Evolutionary conservation across 192 early-diverging fungal species (phyloP).

Genomic region (Powellomyces hirtus): DNA sequence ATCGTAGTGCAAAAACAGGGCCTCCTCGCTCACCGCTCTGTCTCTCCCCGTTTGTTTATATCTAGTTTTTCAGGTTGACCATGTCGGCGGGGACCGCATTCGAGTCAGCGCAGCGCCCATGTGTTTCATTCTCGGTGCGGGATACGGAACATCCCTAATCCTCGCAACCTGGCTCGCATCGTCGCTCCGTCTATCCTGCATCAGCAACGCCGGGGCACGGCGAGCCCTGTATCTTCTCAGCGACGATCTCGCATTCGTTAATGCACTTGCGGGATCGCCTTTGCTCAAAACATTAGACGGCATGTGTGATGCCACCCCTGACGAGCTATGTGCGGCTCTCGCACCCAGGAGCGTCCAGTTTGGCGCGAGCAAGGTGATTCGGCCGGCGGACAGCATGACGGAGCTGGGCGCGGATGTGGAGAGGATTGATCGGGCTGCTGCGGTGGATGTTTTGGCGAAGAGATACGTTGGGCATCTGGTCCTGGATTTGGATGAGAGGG

Average conservation of each 20-base stretch:
- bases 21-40: too few relatives aligned
- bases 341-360: slow-evolving; percentile 10
- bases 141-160: background rate
- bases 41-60: too few relatives aligned
- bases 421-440: background rate
- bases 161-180: background rate
- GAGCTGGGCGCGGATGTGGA: background rate
- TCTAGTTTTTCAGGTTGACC: background rate
- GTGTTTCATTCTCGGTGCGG: background rate
- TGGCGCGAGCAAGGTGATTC: slow-evolving; percentile 5
- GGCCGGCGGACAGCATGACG: slow-evolving; percentile 1
- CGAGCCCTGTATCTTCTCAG: slow-evolving; percentile 7
- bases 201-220: slow-evolving; percentile 6
- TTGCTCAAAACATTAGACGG: background rate
- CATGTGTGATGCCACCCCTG: slow-evolving; percentile 15
- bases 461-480: slow-evolving; percentile 9
- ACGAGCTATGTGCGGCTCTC: slow-evolving; percentile 11
- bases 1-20: too few relatives aligned
- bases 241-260: slow-evolving; percentile 11
- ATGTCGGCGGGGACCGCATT: background rate
- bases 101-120: background rate
- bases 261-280: slow-evolving; percentile 12
- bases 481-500: slow-evolving; percentile 12
- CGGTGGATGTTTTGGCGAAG: background rate
- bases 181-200: slow-evolving; percentile 10